Conservation (phyloP, 768 basidiomycete species). For the Boletus sp. region DNA sequence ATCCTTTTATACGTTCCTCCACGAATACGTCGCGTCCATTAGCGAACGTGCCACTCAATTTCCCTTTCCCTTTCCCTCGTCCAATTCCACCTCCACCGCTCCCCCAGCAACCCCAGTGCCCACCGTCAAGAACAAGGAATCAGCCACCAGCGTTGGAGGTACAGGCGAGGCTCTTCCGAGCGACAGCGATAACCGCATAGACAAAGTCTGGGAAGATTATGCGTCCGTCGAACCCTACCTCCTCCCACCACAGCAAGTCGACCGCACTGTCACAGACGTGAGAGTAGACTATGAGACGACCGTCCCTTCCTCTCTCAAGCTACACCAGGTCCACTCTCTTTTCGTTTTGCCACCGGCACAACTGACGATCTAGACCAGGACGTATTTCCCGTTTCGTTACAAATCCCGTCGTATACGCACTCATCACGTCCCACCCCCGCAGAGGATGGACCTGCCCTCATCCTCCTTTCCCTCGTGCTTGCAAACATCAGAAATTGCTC, state of each 20-base stretch:
- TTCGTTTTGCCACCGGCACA: neutral
- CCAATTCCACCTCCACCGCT: constrained; percentile 28
- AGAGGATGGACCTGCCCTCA: constrained; percentile 86
- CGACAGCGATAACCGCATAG: constrained; percentile 84
- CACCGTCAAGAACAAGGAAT: constrained; percentile 25
- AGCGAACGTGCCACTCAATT: constrained; percentile 60
- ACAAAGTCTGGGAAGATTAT: constrained; percentile 85
- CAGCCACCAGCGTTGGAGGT: constrained; percentile 8
- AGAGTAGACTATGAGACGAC: constrained; percentile 49
- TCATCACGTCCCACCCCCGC: constrained; percentile 50
- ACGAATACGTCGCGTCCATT: constrained; percentile 81
- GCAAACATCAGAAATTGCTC: constrained; percentile 87
- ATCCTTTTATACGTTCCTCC: constrained; percentile 91
- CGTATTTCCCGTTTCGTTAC: constrained; percentile 72
- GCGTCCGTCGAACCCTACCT: constrained; percentile 77
- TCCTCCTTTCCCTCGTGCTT: constrained; percentile 83
- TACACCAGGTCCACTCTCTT: constrained; percentile 52
- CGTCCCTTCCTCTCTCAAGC: constrained; percentile 43
- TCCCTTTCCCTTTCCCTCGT: constrained; percentile 42
- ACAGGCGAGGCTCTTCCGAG: constrained; percentile 51
- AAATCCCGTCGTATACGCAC: constrained; percentile 52
- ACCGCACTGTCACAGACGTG: constrained; percentile 51
- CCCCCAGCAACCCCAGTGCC: constrained; percentile 32
- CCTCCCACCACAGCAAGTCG: constrained; percentile 39
- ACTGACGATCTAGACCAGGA: constrained; percentile 44